Evolutionary conservation across 2,329 filamentous ascomycete species (phyloP), one percentile per base, ranked within the genome.

Genomic region (Colletotrichum caudatum): DNA sequence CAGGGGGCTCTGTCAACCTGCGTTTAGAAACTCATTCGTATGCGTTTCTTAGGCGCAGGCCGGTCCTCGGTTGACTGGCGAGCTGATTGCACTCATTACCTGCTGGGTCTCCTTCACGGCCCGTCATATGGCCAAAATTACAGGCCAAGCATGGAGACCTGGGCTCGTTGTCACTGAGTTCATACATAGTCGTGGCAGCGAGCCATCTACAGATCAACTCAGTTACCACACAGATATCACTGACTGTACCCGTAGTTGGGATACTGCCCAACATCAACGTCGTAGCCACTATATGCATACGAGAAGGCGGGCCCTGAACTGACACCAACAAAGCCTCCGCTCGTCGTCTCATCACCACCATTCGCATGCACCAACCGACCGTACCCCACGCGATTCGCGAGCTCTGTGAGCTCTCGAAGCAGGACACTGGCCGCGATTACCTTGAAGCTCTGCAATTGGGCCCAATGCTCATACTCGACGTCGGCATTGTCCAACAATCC

Each of bases 381-480:
- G 16, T 37, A 61, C 18, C 44, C 64, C 23, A 68, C 26, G 5
- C 60, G 61, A 29, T 73, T 74, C 1, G 53, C 64, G 8, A 73
- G 65, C 29, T 65, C 66, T 26, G 75, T 72, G 4, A 81, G 56
- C 67, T 81, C 78, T 54, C 75, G 78, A 4, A 80, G 65, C 37
- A 83, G 74, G 65, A 80, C 82, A 39, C 79, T 76, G 16, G 81
- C 81, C 1, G 82, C 81, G 56, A 83, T 77, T 1, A 82, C 77
- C 35, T 78, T 77, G 72, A 83, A 84, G 57, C 82, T 82, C 56
- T 79, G 59, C 11, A 82, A 18, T 0, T 56, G 37, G 4, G 48
- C 44, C 16, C 39, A 44, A 3, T 56, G 35, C 12, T 44, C 57
- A 29, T 63, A 73, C 44, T 77, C 72, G 0, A 64, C 72, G 1